A percentile compares a stretch with the other conserved stretches of the same genome.
Evolutionary conservation across 805 yeast species (phyloP).

Genomic region (Lipomyces oligophaga): DNA sequence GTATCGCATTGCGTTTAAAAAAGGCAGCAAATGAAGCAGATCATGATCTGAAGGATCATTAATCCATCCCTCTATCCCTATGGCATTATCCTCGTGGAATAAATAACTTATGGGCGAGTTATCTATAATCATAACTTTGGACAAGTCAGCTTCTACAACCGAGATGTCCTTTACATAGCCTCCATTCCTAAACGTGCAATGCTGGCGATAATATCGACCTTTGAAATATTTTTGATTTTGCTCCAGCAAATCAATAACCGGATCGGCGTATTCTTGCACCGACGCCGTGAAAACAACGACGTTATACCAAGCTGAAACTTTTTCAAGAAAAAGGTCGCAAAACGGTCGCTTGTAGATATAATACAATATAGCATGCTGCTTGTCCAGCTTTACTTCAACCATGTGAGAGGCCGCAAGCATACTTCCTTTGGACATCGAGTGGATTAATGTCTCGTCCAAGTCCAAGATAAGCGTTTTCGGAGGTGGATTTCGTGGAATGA

Average conservation of each 20-base stretch:
- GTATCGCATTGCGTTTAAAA: conserved; percentile 68
- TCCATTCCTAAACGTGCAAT: conserved; percentile 69
- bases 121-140: conserved; percentile 74
- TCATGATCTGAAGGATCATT: conserved; percentile 91
- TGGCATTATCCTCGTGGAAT: conserved; percentile 79
- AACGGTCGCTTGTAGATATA: conserved; percentile 89
- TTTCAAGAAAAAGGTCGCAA: conserved; percentile 77
- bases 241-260: conserved; percentile 90
- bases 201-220: conserved; percentile 68
- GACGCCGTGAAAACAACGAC: conserved; percentile 92
- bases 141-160: conserved; percentile 52
- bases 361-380: conserved; percentile 72
- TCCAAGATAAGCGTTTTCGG: conserved; percentile 75
- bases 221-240: conserved; percentile 52
- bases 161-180: conserved; percentile 81
- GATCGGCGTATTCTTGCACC: conserved; percentile 93
- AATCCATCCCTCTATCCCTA: conserved; percentile 96
- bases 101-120: conserved; percentile 91
- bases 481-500: conserved; percentile 23
- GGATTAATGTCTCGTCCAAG: conserved; percentile 91
- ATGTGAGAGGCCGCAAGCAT: conserved; percentile 52
- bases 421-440: conserved; percentile 68
- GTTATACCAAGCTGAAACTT: conserved; percentile 82
- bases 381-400: conserved; percentile 71
- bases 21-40: conserved; percentile 73